Evolutionary conservation across 1,139 yeast species (phyloP), one percentile per base, ranked within the genome.

Genomic region (Meyerozyma carpophila): DNA sequence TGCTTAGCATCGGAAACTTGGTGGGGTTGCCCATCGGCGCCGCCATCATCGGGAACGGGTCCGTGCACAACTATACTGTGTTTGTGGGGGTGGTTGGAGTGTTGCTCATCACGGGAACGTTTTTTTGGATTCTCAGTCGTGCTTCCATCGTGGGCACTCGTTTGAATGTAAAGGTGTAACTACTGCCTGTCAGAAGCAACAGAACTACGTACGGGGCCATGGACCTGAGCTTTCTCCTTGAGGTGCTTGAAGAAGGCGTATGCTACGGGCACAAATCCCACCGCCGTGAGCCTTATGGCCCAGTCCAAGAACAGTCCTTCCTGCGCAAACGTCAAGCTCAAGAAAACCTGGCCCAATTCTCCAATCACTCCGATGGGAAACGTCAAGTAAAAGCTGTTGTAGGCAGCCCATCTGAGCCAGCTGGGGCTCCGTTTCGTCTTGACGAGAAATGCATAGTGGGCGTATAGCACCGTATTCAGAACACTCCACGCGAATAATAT

Each of bases 341-440:
- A 62, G 48, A 82, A 73, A 8, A 77, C 53, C 45, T 80, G 58
- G n/a, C 70, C 61, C 65, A 80, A 71, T 56, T 82, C 88, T 37
- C 81, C 67, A 1, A 65, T 49, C 20, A 73, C 57, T 2, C 75
- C 58, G 4, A 73, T 24, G 0, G 86, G 85, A 51, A 72, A 68
- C 11, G 75, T 59, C 4, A 78, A 20, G 47, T 66, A 69, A 50
- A 66, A 68, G 44, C 67, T 63, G 43, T 71, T 55, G 49, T 66
- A 70, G 54, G 75, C 70, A 32, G 72, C 51, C 65, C 71, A 62
- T 40, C 64, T 58, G 21, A 73, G 55, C 56, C 65, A 61, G 28
- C 44, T 48, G 11, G 73, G 59, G 29, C 58, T 61, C 9, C 69
- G 59, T 48, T 66, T 59, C 8, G 73, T 68, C 50, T 68, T 69